Evolutionary conservation across 306 rosid species (phyloP).

Genomic region (Vicia faba): DNA sequence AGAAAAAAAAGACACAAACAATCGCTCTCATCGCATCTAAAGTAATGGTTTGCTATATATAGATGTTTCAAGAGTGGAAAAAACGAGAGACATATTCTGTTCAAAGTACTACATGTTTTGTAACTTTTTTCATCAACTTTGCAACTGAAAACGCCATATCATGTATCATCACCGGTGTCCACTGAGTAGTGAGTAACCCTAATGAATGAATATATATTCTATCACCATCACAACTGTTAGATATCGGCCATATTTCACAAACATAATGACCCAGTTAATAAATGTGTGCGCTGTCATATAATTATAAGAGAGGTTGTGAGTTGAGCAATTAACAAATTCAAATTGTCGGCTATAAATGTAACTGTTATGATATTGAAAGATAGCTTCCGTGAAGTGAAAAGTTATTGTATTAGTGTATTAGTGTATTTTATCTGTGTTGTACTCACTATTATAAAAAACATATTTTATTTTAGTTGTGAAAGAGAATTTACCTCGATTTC

Average conservation of each 20-base stretch:
- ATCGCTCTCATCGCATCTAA: constrained; percentile 21
- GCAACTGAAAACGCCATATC: constrained; percentile 35
- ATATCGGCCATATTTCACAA: constrained; percentile 27
- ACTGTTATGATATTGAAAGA: no score
- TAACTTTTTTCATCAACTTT: constrained; percentile 24
- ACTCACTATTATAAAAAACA: no score
- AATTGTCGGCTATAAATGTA: constrained; percentile 21
- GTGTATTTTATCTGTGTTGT: no score
- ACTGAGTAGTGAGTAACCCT: constrained; percentile 9
- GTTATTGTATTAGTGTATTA: no score
- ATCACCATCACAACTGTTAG: constrained; percentile 32
- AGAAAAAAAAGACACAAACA: neutral
- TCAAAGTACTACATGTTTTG: constrained; percentile 5
- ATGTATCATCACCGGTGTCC: constrained; percentile 25
- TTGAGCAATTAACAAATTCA: constrained; percentile 4
- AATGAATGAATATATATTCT: constrained; percentile 26
- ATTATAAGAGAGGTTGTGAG: neutral
- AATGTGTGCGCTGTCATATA: constrained; percentile 34
- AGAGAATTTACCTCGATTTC: no score
- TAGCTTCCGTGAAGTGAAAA: no score
- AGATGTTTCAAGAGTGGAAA: constrained; percentile 28
- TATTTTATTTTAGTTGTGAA: no score
- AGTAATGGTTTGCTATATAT: constrained; percentile 21
- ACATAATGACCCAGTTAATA: constrained; percentile 37
- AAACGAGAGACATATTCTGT: constrained; percentile 12